Conservation (phyloP, 2,329 filamentous ascomycete genomes). For the Epichloe festucae region DNA sequence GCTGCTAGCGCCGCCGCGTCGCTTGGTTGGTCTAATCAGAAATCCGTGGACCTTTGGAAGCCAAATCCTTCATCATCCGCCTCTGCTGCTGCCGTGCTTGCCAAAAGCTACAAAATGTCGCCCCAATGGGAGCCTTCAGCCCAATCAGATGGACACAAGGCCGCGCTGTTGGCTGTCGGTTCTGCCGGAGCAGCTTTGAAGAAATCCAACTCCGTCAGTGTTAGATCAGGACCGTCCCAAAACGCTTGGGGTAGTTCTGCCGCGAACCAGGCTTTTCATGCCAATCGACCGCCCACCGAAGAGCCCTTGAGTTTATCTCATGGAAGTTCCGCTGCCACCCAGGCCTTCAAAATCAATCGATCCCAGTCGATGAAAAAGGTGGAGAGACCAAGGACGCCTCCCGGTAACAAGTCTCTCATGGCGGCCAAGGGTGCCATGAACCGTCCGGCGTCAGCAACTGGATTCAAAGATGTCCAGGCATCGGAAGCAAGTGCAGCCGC, state of each 20-base stretch:
- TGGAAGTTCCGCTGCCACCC: slow-evolving; percentile 19
- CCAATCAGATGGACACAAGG: slow-evolving; percentile 57
- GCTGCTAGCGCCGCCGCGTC: slow-evolving; percentile 65
- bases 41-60: slow-evolving; percentile 52
- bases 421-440: slow-evolving; percentile 67
- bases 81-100: slow-evolving; percentile 29
- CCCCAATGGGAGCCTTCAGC: slow-evolving; percentile 49
- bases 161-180: slow-evolving; percentile 51
- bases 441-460: slow-evolving; percentile 8
- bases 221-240: slow-evolving; percentile 12
- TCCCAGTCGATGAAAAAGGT: slow-evolving; percentile 15
- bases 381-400: slow-evolving; percentile 12
- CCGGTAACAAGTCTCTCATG: slow-evolving; percentile 52
- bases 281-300: slow-evolving; percentile 10
- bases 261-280: slow-evolving; percentile 51
- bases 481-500: slow-evolving; percentile 33
- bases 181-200: slow-evolving; percentile 23
- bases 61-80: slow-evolving; percentile 44
- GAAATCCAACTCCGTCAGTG: slow-evolving; percentile 6
- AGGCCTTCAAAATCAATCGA: slow-evolving; percentile 25
- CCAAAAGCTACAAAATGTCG: slow-evolving; percentile 29
- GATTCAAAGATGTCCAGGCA: slow-evolving; percentile 5
- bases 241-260: slow-evolving; percentile 51
- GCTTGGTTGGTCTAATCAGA: slow-evolving; percentile 60
- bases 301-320: slow-evolving; percentile 10